phyloP scores from a whole-genome alignment of 257 asterid genomes.

The Solanum arcanum region DNA sequence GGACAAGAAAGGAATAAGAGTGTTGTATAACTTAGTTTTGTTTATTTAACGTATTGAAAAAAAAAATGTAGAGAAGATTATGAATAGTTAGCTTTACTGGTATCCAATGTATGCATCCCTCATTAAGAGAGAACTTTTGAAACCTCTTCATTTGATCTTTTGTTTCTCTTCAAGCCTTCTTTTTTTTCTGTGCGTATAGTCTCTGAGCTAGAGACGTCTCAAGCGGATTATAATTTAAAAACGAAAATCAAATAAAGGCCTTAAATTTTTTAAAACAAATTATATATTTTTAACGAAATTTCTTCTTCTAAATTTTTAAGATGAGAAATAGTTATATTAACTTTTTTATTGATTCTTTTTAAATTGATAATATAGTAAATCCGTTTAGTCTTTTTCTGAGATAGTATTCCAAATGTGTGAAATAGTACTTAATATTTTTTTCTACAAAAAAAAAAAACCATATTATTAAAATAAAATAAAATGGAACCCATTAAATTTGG shows the following conservation, averaged over 20 bases:
- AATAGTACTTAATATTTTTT: too few species aligned
- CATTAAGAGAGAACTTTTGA: too few species aligned
- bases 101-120: neutral
- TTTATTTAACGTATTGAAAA: neutral
- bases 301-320: too few species aligned
- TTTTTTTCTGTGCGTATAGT: too few species aligned
- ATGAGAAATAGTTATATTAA: too few species aligned
- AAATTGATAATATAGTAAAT: neutral
- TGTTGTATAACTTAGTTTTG: neutral
- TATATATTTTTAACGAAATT: too few species aligned
- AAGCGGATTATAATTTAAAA: neutral
- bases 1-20: neutral
- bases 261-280: too few species aligned
- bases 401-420: neutral
- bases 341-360: too few species aligned
- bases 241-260: too few species aligned
- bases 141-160: neutral
- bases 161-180: too few species aligned
- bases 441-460: neutral
- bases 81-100: neutral
- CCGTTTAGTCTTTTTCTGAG: neutral
- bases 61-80: neutral
- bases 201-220: neutral
- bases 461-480: too few species aligned
- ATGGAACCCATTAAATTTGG: neutral